phyloP scores from a whole-genome alignment of 2,329 filamentous ascomycete genomes.

The Teratosphaeria gauchensis region DNA sequence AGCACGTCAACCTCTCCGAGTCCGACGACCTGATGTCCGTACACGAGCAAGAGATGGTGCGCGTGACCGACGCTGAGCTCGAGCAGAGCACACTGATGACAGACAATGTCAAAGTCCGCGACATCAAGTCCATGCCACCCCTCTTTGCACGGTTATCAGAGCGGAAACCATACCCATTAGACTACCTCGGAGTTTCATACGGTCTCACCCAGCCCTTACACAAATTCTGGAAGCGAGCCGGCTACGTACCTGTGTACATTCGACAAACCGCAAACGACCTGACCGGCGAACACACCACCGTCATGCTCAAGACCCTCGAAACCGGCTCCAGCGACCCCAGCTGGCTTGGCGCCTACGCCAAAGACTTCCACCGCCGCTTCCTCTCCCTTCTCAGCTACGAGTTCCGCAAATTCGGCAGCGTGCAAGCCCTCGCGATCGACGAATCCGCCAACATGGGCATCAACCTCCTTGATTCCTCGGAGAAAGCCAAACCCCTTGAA shows the following conservation, averaged over 20 bases:
- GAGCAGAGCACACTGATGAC: constrained; percentile 65
- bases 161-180: constrained; percentile 66
- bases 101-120: constrained; percentile 81
- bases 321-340: constrained; percentile 54
- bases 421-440: constrained; percentile 76
- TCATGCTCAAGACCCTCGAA: constrained; percentile 79
- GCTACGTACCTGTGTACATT: constrained; percentile 83
- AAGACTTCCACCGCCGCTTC: constrained; percentile 94
- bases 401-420: constrained; percentile 71
- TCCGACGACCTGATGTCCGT: constrained; percentile 40
- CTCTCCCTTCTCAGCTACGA: constrained; percentile 82
- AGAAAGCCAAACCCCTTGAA: constrained; percentile 47
- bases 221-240: constrained; percentile 90
- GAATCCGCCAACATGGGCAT: constrained; percentile 71
- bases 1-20: constrained; percentile 77
- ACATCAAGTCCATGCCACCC: constrained; percentile 85
- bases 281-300: constrained; percentile 93
- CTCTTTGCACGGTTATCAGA: constrained; percentile 84
- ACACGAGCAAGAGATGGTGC: constrained; percentile 50
- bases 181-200: constrained; percentile 94
- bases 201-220: constrained; percentile 79
- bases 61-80: constrained; percentile 75
- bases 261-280: constrained; percentile 92
- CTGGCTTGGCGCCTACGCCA: constrained; percentile 85
- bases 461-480: constrained; percentile 46